These are phyloP conservation scores for Aegilops tauschii DNA, from an alignment of 176 grass and related monocot genomes.

Conservation along the genomic window DNA sequence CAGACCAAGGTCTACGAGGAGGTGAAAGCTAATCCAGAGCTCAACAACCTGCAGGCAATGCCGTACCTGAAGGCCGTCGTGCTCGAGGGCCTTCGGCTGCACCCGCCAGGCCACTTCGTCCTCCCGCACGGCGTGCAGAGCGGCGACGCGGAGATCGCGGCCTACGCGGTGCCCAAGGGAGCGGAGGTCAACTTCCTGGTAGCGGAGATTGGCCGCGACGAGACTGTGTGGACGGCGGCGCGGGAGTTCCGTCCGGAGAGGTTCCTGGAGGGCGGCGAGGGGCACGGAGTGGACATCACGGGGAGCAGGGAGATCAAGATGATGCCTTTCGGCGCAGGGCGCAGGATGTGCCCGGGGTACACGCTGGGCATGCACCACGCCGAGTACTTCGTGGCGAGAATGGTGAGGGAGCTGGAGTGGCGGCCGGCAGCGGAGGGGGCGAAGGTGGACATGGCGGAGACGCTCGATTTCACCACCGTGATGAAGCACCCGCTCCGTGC, in stretches of 20 bases:
- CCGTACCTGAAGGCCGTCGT: not conserved
- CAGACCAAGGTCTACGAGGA: not conserved
- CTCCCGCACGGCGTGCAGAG: not conserved
- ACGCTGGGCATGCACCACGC: slow-evolving; percentile 29
- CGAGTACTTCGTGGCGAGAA: slow-evolving; percentile 40
- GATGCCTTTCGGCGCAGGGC: slow-evolving; percentile 50
- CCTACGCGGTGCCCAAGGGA: slow-evolving; percentile 39
- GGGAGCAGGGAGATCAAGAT: slow-evolving; percentile 60
- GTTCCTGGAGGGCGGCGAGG: slow-evolving; percentile 47
- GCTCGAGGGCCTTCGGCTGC: not conserved
- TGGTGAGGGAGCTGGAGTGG: not conserved
- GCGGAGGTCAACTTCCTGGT: not conserved
- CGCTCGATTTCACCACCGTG: not conserved
- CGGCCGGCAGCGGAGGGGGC: not conserved
- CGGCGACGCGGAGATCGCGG: slow-evolving; percentile 11
- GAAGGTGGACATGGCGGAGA: not conserved
- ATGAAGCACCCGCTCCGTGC: not conserved
- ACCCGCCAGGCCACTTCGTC: not conserved
- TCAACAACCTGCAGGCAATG: not conserved
- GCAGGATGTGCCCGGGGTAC: slow-evolving; percentile 41
- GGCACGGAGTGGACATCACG: slow-evolving; percentile 32
- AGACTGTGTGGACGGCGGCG: slow-evolving; percentile 39
- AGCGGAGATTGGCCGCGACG: slow-evolving; percentile 31
- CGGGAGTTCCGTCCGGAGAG: slow-evolving; percentile 52
- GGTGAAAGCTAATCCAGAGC: not conserved